These are phyloP conservation scores for Venturia effusa DNA, from an alignment of 2,329 filamentous ascomycete genomes.

Conservation along the genomic window DNA sequence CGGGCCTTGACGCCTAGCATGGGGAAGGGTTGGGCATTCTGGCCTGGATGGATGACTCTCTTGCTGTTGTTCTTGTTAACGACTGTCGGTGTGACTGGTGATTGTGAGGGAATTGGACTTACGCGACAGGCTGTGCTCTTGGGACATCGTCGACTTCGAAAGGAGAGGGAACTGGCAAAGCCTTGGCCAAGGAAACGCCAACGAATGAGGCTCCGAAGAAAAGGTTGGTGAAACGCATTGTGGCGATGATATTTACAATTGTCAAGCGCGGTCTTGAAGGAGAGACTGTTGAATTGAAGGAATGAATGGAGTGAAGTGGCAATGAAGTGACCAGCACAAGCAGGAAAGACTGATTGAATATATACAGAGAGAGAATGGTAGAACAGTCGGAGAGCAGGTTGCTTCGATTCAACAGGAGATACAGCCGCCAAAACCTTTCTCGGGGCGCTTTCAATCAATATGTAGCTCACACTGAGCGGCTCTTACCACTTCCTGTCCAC, in stretches of 20 bases:
- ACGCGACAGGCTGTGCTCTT: not conserved
- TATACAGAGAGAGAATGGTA: slow-evolving; percentile 58
- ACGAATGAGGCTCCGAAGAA: slow-evolving; percentile 1
- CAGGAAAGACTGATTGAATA: not conserved
- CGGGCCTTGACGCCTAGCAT: not conserved
- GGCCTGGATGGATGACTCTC: not conserved
- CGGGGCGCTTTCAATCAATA: not conserved
- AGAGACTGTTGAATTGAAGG: not conserved
- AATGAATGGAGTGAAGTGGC: not conserved
- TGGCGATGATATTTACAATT: not conserved
- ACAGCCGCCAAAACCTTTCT: slow-evolving; percentile 87
- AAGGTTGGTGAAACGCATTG: slow-evolving; percentile 2
- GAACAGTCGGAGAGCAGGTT: slow-evolving; percentile 72
- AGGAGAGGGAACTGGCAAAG: not conserved
- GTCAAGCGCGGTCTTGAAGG: not conserved
- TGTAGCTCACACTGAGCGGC: not conserved
- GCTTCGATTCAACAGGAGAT: slow-evolving; percentile 85
- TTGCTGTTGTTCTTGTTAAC: not conserved
- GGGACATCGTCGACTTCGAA: not conserved
- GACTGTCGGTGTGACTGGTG: not conserved
- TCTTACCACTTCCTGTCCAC: not conserved
- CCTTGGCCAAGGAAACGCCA: slow-evolving; percentile 1
- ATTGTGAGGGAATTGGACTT: not conserved
- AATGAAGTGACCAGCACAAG: slow-evolving; percentile 2
- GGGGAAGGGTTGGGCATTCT: slow-evolving; percentile 1